A percentile compares a stretch with the other conserved stretches of the same genome.
These are phyloP conservation scores for Triangularia verruculosa DNA, from an alignment of 2,329 filamentous ascomycete genomes.

Conservation along the genomic window DNA sequence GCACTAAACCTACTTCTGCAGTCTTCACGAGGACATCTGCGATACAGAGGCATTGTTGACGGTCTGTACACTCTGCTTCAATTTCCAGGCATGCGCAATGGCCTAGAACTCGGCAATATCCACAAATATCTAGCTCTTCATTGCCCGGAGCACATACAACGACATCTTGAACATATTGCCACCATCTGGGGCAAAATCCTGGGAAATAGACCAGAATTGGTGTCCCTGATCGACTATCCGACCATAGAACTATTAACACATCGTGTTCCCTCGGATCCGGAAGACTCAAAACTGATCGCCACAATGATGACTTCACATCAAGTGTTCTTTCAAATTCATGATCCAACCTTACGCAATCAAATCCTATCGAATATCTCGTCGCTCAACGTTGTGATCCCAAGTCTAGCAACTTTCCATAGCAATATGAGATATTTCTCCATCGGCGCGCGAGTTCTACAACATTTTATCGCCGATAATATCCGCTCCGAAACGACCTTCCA, in stretches of 20 bases:
- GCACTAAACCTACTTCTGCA: background rate
- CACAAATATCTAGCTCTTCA: background rate
- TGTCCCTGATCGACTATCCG: background rate
- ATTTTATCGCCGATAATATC: background rate
- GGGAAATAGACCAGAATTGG: background rate
- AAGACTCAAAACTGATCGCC: background rate
- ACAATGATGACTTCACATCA: background rate
- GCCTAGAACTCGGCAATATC: background rate
- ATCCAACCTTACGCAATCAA: background rate
- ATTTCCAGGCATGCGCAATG: background rate
- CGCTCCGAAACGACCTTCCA: background rate
- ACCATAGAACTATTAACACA: background rate
- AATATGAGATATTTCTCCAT: background rate
- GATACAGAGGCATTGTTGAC: background rate
- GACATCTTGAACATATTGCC: background rate
- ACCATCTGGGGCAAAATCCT: background rate
- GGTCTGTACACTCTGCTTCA: background rate
- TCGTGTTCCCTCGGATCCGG: background rate
- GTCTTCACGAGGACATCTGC: background rate
- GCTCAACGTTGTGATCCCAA: background rate
- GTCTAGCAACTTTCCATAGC: background rate
- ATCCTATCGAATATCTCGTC: background rate
- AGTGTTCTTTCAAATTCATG: background rate
- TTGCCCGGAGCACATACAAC: background rate
- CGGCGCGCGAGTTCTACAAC: background rate